These are phyloP conservation scores for Xerophyta viscosa DNA, from an alignment of 106 monocot species.

Conservation along the genomic window DNA sequence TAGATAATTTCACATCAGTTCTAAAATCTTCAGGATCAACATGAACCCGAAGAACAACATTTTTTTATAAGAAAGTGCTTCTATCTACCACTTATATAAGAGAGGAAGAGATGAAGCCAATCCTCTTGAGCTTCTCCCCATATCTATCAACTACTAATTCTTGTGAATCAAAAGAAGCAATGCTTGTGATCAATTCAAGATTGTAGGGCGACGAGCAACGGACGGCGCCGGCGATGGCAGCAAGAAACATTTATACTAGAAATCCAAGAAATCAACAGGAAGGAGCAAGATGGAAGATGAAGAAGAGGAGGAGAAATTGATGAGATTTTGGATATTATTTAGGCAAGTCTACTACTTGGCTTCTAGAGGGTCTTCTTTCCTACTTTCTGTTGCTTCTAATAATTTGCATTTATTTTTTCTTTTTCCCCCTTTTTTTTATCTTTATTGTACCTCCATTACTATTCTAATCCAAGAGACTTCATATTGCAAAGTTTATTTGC, in stretches of 20 bases:
- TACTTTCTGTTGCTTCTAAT: not conserved
- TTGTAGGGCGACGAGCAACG: not conserved
- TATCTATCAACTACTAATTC: too few species aligned
- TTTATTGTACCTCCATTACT: too few species aligned
- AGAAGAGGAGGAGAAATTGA: slow-evolving; percentile 5
- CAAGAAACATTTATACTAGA: not conserved
- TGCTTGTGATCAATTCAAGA: not conserved
- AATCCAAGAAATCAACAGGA: not conserved
- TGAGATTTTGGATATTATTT: slow-evolving; percentile 6
- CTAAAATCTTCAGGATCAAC: too few species aligned
- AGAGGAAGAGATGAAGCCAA: too few species aligned
- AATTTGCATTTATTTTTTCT: not conserved
- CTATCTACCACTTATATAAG: too few species aligned
- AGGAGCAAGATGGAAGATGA: slow-evolving; percentile 5
- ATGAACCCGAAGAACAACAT: too few species aligned
- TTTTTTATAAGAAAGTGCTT: too few species aligned
- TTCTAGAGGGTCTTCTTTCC: not conserved
- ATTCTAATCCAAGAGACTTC: too few species aligned
- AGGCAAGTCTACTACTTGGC: slow-evolving; percentile 44
- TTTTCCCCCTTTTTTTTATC: too few species aligned
- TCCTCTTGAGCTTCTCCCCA: too few species aligned
- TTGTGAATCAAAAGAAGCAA: not conserved
- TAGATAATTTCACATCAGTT: too few species aligned
- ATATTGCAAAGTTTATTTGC: too few species aligned
- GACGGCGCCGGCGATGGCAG: not conserved